A percentile compares a stretch with the other conserved stretches of the same genome.
These are phyloP conservation scores for Calocybe cyanea DNA, from an alignment of 768 basidiomycete genomes.

Conservation along the genomic window DNA sequence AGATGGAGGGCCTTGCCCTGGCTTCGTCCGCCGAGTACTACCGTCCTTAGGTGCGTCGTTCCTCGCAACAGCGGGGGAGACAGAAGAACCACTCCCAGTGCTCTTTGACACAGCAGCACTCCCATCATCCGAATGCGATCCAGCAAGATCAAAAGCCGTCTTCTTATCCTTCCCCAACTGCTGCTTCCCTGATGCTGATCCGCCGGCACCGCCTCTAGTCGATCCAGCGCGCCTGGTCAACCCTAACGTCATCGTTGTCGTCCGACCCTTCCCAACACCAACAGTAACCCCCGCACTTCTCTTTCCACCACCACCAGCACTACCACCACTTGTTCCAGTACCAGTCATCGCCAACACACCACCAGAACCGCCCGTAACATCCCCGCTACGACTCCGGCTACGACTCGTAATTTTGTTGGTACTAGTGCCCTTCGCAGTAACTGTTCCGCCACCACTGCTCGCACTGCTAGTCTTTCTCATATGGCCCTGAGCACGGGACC, in stretches of 20 bases:
- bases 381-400: conserved; percentile 13
- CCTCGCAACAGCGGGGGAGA: conserved; percentile 12
- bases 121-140: conserved; percentile 56
- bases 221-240: conserved; percentile 6
- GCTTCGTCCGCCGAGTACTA: too few relatives aligned
- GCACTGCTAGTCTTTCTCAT: conserved; percentile 12
- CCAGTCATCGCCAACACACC: conserved; percentile 13
- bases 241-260: conserved; percentile 1
- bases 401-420: conserved; percentile 8
- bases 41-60: too few relatives aligned
- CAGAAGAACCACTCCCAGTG: conserved; percentile 31
- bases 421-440: not conserved
- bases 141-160: conserved; percentile 29
- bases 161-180: too few relatives aligned
- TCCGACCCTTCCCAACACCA: not conserved
- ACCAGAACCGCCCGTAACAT: conserved; percentile 8
- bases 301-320: not conserved
- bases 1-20: too few relatives aligned
- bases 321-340: not conserved
- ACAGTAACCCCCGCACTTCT: not conserved
- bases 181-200: too few relatives aligned
- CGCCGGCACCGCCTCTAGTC: conserved; percentile 24
- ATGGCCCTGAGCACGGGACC: conserved; percentile 4
- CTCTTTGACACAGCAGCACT: conserved; percentile 30
- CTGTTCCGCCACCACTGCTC: conserved; percentile 3